Conservation (phyloP, 2,329 filamentous ascomycete species). For the Sphaerulina vaccinii region DNA sequence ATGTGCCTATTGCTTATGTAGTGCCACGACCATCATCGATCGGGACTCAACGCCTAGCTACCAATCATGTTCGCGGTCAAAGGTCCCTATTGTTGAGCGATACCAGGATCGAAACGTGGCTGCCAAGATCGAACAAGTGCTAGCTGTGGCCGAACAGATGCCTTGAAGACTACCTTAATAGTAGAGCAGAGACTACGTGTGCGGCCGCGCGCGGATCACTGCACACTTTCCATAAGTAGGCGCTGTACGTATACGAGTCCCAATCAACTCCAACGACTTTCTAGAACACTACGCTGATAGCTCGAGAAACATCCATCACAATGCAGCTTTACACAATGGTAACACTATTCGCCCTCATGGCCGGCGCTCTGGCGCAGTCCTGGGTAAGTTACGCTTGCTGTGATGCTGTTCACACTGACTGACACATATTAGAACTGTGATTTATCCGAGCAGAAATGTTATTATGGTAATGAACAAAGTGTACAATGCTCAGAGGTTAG, state of each 20-base stretch:
- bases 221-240: too few relatives aligned
- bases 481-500: background rate
- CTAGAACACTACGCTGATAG: background rate
- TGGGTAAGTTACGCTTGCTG: background rate
- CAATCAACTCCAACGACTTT: background rate
- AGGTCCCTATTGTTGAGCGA: background rate
- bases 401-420: too few relatives aligned
- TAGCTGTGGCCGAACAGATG: too few relatives aligned
- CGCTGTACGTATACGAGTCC: too few relatives aligned
- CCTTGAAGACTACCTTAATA: too few relatives aligned
- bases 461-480: background rate
- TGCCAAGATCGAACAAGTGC: too few relatives aligned
- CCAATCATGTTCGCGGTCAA: background rate
- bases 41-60: background rate
- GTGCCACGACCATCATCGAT: too few relatives aligned
- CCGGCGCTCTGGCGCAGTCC: background rate
- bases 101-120: too few relatives aligned
- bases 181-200: background rate
- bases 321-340: background rate
- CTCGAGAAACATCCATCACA: background rate
- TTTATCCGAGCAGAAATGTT: background rate
- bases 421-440: background rate
- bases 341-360: background rate
- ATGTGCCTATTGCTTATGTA: background rate
- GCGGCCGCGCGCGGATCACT: too few relatives aligned